Evolutionary conservation across 805 yeast genomes (phyloP).

Genomic region (Yamadazyma paraphyllophila): DNA sequence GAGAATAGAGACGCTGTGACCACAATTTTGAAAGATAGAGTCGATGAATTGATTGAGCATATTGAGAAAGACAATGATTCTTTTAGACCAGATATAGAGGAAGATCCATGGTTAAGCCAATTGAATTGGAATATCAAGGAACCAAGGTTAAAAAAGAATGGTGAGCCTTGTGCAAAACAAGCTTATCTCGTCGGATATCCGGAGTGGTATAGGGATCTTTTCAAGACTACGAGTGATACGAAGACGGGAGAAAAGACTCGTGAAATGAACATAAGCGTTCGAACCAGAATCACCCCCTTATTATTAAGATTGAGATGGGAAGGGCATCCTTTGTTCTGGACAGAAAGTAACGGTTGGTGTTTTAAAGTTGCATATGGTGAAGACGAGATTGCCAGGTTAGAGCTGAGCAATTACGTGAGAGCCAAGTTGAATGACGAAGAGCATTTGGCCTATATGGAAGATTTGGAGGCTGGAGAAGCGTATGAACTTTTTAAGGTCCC

Average conservation of each 20-base stretch:
- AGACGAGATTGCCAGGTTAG: slow-evolving; percentile 24
- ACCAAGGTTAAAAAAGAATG: slow-evolving; percentile 60
- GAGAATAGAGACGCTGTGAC: slow-evolving; percentile 57
- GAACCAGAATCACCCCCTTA: slow-evolving; percentile 74
- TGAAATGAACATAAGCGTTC: slow-evolving; percentile 60
- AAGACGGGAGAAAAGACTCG: slow-evolving; percentile 29
- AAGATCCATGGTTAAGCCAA: slow-evolving; percentile 90
- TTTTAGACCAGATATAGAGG: slow-evolving; percentile 31
- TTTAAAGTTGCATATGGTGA: slow-evolving; percentile 57
- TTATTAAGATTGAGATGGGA: slow-evolving; percentile 83
- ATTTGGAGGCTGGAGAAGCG: slow-evolving; percentile 20
- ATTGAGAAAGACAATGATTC: slow-evolving; percentile 31
- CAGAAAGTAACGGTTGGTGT: slow-evolving; percentile 82
- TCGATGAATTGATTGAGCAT: slow-evolving; percentile 52
- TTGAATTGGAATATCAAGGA: slow-evolving; percentile 80
- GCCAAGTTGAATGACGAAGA: slow-evolving; percentile 31
- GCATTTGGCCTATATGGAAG: slow-evolving; percentile 20
- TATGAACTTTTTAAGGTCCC: slow-evolving; percentile 68
- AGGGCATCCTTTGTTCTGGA: slow-evolving; percentile 78
- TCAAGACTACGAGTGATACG: slow-evolving; percentile 24
- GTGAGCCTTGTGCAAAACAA: slow-evolving; percentile 67
- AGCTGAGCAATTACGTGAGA: slow-evolving; percentile 37
- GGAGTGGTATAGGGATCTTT: slow-evolving; percentile 78
- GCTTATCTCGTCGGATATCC: slow-evolving; percentile 85
- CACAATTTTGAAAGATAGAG: slow-evolving; percentile 54